Evolutionary conservation across 1,139 yeast species (phyloP).

Genomic region (Saccharomycopsis hybrid): DNA sequence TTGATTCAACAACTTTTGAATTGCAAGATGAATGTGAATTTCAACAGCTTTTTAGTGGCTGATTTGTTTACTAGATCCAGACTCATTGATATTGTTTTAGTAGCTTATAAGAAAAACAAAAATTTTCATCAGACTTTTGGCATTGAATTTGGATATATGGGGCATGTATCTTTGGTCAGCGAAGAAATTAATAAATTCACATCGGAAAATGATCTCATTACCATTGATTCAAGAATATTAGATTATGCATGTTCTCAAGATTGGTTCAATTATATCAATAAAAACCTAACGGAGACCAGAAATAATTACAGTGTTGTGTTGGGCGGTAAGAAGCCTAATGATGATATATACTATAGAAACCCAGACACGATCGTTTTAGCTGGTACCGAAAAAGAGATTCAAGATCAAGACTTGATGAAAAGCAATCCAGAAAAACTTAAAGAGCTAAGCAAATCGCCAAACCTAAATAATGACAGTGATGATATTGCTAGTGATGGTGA

Average conservation of each 20-base stretch:
- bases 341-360: conserved; percentile 17
- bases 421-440: conserved; percentile 28
- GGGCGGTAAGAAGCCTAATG: conserved; percentile 52
- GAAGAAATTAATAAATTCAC: conserved; percentile 93
- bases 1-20: conserved; percentile 92
- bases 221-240: conserved; percentile 10
- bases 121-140: conserved; percentile 56
- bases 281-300: conserved; percentile 79
- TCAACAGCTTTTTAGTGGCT: conserved; percentile 80
- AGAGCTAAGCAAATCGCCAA: conserved; percentile 21
- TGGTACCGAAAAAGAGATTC: conserved; percentile 26
- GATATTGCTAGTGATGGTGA: conserved; percentile 22
- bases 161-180: conserved; percentile 90
- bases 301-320: conserved; percentile 90
- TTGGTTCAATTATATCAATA: conserved; percentile 69
- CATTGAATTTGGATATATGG: conserved; percentile 90
- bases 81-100: conserved; percentile 70
- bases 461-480: conserved; percentile 21
- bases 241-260: conserved; percentile 32
- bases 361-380: conserved; percentile 27
- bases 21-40: conserved; percentile 90
- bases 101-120: conserved; percentile 73
- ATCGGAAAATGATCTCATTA: conserved; percentile 6
- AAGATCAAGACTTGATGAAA: conserved; percentile 26
- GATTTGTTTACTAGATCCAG: conserved; percentile 77